Evolutionary conservation across 1,284 basidiomycete genomes (phyloP).

Genomic region (Ustanciosporium gigantosporum): DNA sequence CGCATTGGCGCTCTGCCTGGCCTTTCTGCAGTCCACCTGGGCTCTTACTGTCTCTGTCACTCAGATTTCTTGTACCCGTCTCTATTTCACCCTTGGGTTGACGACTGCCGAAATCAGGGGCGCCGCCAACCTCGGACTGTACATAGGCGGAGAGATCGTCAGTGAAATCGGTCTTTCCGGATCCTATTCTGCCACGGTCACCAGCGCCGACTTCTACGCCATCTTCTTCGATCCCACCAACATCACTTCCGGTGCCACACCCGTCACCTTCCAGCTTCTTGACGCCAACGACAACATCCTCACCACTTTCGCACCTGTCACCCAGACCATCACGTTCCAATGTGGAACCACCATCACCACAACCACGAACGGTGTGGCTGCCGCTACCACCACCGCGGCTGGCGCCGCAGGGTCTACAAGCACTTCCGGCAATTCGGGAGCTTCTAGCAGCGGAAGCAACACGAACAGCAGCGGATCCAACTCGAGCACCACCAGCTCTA

Average conservation of each 20-base stretch:
- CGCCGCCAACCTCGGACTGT: conserved; percentile 10
- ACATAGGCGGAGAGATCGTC: conserved; percentile 8
- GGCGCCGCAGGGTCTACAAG: background rate
- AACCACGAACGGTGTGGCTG: conserved; percentile 4
- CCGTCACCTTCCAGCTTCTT: conserved; percentile 20
- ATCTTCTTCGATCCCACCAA: conserved; percentile 9
- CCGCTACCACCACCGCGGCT: conserved; percentile 4
- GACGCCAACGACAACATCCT: conserved; percentile 8
- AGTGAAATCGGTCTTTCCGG: conserved; percentile 12
- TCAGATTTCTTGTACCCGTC: conserved; percentile 13
- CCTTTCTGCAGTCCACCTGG: conserved; percentile 6
- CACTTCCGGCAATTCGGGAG: conserved; percentile 1
- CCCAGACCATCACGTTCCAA: conserved; percentile 20
- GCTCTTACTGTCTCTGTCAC: conserved; percentile 18
- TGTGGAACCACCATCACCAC: conserved; percentile 25
- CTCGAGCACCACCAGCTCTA: conserved; percentile 10
- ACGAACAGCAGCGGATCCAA: background rate
- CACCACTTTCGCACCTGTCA: conserved; percentile 9
- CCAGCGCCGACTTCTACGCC: conserved; percentile 15
- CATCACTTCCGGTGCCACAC: conserved; percentile 12
- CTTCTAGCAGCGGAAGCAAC: background rate
- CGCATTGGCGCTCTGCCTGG: conserved; percentile 14
- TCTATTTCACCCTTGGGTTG: conserved; percentile 20
- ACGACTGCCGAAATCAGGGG: conserved; percentile 7
- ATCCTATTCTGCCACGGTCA: conserved; percentile 7